phyloP scores from a whole-genome alignment of 106 monocot genomes.

The Cymbidium sinense region DNA sequence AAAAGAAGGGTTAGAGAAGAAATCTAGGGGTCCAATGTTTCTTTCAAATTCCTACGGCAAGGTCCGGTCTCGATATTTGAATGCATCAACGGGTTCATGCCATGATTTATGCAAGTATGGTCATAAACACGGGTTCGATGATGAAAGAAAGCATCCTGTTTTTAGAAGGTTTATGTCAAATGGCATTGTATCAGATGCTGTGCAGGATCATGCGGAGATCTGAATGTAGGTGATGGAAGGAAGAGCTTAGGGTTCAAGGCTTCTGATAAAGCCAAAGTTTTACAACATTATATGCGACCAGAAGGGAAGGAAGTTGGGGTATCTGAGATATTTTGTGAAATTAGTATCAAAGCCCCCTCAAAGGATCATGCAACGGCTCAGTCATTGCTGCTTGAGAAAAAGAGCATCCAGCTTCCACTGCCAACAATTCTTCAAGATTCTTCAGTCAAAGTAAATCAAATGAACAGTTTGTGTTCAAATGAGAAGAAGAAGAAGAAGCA shows the following conservation, averaged over 20 bases:
- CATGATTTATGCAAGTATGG: conserved; percentile 73
- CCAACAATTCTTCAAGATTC: background rate
- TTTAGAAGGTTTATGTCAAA: conserved; percentile 1
- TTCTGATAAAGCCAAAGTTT: background rate
- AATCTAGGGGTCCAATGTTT: conserved; percentile 12
- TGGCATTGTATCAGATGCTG: background rate
- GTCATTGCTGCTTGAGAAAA: background rate
- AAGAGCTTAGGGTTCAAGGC: conserved; percentile 8
- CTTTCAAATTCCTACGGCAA: conserved; percentile 16
- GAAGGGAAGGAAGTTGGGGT: background rate
- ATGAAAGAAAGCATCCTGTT: conserved; percentile 9
- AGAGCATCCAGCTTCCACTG: background rate
- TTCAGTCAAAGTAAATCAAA: background rate
- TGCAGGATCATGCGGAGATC: background rate
- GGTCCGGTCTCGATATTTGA: conserved; percentile 37
- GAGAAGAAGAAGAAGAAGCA: background rate
- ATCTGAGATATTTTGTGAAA: background rate
- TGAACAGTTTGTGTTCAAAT: background rate
- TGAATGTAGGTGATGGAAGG: background rate
- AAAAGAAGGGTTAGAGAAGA: conserved; percentile 6
- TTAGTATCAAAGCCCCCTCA: background rate
- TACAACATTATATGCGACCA: background rate
- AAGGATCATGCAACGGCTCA: background rate
- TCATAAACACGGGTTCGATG: conserved; percentile 24
- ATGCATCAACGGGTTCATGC: conserved; percentile 45